Conservation (phyloP, 371 early-diverging fungal genomes). For the Mycotypha africana region DNA sequence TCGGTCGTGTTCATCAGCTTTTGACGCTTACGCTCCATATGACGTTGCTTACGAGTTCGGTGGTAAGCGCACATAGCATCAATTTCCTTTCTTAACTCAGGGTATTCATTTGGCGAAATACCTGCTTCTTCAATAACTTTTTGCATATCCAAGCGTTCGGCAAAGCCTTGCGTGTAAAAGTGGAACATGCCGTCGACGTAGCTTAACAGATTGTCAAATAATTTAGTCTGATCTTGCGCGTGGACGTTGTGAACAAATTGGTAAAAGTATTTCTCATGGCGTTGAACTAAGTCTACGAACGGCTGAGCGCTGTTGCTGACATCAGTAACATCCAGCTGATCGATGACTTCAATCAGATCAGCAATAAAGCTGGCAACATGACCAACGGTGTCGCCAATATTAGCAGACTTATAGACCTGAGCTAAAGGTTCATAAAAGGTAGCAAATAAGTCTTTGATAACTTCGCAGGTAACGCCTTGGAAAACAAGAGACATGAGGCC, state of each 20-base stretch:
- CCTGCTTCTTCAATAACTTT: constrained; percentile 13
- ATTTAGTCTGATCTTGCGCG: constrained; percentile 36
- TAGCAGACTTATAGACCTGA: constrained; percentile 62
- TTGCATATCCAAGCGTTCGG: constrained; percentile 19
- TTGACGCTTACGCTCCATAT: constrained; percentile 34
- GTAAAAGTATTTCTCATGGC: constrained; percentile 55
- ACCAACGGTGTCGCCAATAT: constrained; percentile 55
- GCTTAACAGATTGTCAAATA: constrained; percentile 35
- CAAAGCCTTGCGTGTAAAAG: constrained; percentile 25
- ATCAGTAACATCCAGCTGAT: constrained; percentile 33
- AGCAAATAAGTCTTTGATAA: constrained; percentile 56
- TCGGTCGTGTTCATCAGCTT: constrained; percentile 20
- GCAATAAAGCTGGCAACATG: constrained; percentile 53
- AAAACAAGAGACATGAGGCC: constrained; percentile 49
- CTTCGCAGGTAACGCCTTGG: constrained; percentile 60
- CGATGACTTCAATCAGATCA: constrained; percentile 53
- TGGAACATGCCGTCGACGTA: constrained; percentile 32
- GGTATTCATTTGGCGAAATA: constrained; percentile 11
- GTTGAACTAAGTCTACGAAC: constrained; percentile 43
- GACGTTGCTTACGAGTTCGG: constrained; percentile 24
- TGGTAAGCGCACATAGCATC: constrained; percentile 29
- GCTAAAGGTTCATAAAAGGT: constrained; percentile 65
- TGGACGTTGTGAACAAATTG: constrained; percentile 59
- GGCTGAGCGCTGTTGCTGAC: constrained; percentile 32
- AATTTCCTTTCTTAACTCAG: constrained; percentile 28